These are phyloP conservation scores for Plasmodium reichenowi DNA, from an alignment of 169 alveolate species.

Conservation along the genomic window DNA sequence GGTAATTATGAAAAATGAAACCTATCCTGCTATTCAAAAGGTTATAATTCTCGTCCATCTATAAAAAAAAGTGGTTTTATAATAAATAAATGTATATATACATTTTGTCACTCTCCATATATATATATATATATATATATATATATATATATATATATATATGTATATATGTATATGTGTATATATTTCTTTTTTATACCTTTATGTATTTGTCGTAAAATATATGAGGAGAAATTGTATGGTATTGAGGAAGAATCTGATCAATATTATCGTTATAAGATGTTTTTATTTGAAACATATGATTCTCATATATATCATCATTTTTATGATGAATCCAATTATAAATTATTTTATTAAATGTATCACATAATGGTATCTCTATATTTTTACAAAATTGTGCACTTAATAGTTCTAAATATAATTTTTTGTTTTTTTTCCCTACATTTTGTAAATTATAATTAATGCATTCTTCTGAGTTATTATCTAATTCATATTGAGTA, in stretches of 20 bases:
- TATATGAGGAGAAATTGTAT: conserved; percentile 41
- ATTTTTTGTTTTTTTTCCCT: not conserved
- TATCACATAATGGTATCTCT: conserved; percentile 9
- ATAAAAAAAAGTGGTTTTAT: not conserved
- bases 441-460: not conserved
- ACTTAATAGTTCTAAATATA: conserved; percentile 33
- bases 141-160: too few relatives aligned
- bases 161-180: not conserved
- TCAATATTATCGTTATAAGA: conserved; percentile 2
- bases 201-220: conserved; percentile 25
- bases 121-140: too few relatives aligned
- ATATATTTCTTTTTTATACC: not conserved
- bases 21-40: conserved; percentile 50
- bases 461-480: conserved; percentile 14
- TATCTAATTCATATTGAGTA: conserved; percentile 10
- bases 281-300: conserved; percentile 22
- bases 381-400: conserved; percentile 5
- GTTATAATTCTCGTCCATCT: conserved; percentile 36
- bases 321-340: conserved; percentile 12
- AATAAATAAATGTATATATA: not conserved
- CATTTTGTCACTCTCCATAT: not conserved
- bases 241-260: conserved; percentile 18
- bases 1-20: conserved; percentile 26
- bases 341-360: conserved; percentile 33
- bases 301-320: conserved; percentile 13